A percentile compares a stretch with the other conserved stretches of the same genome.
Conservation (phyloP, 2,329 filamentous ascomycete species). For the Aspergillus caelatus region DNA sequence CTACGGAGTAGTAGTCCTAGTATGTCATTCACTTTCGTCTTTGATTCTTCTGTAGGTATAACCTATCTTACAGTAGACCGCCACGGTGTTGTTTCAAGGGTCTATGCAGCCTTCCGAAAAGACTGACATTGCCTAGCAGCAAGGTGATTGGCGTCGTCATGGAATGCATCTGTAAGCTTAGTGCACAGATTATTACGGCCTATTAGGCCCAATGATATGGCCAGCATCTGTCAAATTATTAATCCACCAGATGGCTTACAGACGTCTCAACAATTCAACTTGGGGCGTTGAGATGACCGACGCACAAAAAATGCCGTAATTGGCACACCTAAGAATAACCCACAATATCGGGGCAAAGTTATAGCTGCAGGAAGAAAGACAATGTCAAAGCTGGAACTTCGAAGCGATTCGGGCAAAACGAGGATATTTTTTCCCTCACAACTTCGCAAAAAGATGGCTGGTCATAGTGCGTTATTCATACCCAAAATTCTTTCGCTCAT, state of each 20-base stretch:
- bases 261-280: not conserved
- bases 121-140: not conserved
- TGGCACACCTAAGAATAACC: not conserved
- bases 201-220: not conserved
- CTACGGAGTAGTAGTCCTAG: no score
- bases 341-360: not conserved
- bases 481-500: not conserved
- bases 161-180: not conserved
- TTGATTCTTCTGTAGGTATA: not conserved
- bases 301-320: not conserved
- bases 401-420: not conserved
- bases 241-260: not conserved
- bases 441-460: not conserved
- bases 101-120: not conserved
- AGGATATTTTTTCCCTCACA: not conserved
- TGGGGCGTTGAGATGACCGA: not conserved
- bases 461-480: not conserved
- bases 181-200: not conserved
- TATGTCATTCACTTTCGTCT: slow-evolving; percentile 4
- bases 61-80: not conserved
- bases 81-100: not conserved
- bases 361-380: not conserved
- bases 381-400: not conserved
- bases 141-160: not conserved
- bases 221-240: not conserved